These are phyloP conservation scores for Microbotryum silenes-acaulis DNA, from an alignment of 1,284 basidiomycete genomes.

Conservation along the genomic window DNA sequence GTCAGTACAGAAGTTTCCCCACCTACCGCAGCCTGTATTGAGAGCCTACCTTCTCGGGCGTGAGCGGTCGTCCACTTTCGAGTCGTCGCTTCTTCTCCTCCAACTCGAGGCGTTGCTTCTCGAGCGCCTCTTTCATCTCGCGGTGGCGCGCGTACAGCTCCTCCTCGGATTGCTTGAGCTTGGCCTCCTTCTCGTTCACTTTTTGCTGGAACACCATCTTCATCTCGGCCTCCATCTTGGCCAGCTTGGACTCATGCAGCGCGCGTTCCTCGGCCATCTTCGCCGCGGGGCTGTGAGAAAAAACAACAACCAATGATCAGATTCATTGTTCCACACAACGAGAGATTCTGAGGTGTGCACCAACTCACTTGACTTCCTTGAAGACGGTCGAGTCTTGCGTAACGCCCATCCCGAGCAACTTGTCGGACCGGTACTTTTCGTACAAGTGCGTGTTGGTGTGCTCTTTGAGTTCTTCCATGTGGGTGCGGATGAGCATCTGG, in stretches of 20 bases:
- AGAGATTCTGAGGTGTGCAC: no score
- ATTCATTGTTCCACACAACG: not conserved
- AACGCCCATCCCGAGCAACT: conserved; percentile 89
- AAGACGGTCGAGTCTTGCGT: conserved; percentile 92
- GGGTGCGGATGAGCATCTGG: conserved; percentile 94
- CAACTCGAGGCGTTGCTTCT: conserved; percentile 89
- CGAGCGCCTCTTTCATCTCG: conserved; percentile 97
- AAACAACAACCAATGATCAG: not conserved
- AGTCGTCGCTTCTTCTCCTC: conserved; percentile 98
- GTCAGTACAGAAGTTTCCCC: conserved; percentile 24
- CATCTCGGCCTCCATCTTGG: conserved; percentile 93
- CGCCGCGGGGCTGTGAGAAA: conserved; percentile 66
- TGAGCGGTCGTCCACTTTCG: conserved; percentile 86
- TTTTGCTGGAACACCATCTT: conserved; percentile 89
- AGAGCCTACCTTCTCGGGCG: conserved; percentile 67
- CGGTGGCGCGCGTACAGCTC: conserved; percentile 93
- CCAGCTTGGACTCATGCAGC: conserved; percentile 62
- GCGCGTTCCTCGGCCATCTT: conserved; percentile 91
- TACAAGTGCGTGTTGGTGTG: conserved; percentile 88
- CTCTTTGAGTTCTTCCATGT: conserved; percentile 96
- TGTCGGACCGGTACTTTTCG: conserved; percentile 93
- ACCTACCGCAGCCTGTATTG: conserved; percentile 32
- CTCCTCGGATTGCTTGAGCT: conserved; percentile 95
- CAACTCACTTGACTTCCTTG: conserved; percentile 89
- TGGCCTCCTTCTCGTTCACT: conserved; percentile 94